Percentiles rank a stretch among this genome's conserved stretches.
Evolutionary conservation across 345 rosid genomes (phyloP).

Genomic region (Brassica juncea): DNA sequence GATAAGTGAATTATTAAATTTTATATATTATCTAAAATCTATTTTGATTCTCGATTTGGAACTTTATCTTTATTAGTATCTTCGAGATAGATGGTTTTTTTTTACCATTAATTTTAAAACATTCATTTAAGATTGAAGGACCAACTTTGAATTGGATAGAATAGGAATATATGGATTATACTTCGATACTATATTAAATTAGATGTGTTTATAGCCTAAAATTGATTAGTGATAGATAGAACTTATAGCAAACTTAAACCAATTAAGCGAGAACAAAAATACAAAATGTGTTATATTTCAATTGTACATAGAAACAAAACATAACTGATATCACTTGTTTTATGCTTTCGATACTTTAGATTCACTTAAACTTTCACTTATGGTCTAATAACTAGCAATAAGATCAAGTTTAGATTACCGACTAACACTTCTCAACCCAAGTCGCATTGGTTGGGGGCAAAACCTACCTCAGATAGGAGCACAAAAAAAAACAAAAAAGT

Average conservation of each 20-base stretch:
- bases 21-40: neutral
- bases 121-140: neutral
- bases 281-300: neutral
- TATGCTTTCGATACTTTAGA: neutral
- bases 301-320: neutral
- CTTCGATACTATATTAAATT: neutral
- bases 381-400: neutral
- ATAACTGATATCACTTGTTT: neutral
- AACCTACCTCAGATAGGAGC: neutral
- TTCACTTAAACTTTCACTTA: neutral
- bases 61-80: neutral
- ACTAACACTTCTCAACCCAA: neutral
- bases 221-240: neutral
- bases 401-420: neutral
- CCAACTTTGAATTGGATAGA: neutral
- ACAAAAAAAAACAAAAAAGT: neutral
- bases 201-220: neutral
- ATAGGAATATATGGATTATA: neutral
- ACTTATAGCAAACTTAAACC: neutral
- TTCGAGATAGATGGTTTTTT: neutral
- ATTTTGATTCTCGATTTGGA: neutral
- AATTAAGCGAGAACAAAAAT: neutral
- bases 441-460: neutral
- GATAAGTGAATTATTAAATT: too few relatives aligned
- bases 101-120: neutral